phyloP scores from a whole-genome alignment of 2,329 filamentous ascomycete genomes.

The Scedosporium aurantiacum region DNA sequence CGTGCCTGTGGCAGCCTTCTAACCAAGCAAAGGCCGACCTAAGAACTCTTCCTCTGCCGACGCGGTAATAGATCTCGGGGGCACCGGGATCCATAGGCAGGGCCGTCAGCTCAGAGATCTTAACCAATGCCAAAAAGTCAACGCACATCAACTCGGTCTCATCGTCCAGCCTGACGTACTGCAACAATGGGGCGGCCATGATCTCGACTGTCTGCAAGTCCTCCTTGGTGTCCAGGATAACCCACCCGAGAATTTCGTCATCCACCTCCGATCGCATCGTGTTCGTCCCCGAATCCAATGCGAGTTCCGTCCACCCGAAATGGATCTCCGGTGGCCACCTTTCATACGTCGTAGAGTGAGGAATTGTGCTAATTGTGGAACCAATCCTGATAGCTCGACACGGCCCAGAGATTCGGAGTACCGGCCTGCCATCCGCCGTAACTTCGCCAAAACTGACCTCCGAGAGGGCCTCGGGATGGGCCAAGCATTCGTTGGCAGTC shows the following conservation, averaged over 20 bases:
- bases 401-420: background rate
- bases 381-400: background rate
- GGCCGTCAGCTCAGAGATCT: background rate
- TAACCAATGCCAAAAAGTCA: background rate
- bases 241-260: background rate
- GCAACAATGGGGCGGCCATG: background rate
- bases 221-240: background rate
- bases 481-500: background rate
- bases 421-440: background rate
- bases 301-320: background rate
- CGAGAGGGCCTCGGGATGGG: background rate
- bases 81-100: background rate
- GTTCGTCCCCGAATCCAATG: background rate
- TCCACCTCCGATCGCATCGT: background rate
- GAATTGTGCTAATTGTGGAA: background rate
- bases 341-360: background rate
- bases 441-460: background rate
- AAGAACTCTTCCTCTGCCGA: background rate
- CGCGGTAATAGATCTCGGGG: background rate
- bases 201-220: background rate
- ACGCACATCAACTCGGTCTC: background rate
- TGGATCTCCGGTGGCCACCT: conserved; percentile 1
- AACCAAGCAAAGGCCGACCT: background rate
- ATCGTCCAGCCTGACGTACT: background rate
- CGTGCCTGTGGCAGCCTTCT: background rate